phyloP scores from a whole-genome alignment of 805 yeast genomes.

The Yarrowia sp. region DNA sequence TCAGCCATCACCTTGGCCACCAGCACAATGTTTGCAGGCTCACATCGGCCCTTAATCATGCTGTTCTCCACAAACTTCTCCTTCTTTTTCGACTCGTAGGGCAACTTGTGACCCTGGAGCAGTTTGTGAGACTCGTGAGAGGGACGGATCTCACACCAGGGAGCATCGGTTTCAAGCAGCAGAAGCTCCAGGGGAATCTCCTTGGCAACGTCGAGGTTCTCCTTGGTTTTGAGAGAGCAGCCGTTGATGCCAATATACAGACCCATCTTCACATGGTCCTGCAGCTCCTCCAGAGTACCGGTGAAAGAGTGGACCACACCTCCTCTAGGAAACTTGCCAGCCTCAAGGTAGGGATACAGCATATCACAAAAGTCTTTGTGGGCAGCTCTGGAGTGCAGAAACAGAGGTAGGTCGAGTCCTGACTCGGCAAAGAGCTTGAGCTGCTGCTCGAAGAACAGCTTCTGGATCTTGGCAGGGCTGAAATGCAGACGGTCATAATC shows the following conservation, averaged over 20 bases:
- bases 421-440: constrained; percentile 67
- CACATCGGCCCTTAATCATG: constrained; percentile 84
- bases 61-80: constrained; percentile 58
- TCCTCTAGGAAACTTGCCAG: constrained; percentile 53
- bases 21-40: constrained; percentile 84
- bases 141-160: constrained; percentile 95
- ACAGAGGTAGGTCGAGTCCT: constrained; percentile 69
- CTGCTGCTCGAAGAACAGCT: constrained; percentile 72
- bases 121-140: constrained; percentile 74
- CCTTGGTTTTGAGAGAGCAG: constrained; percentile 82
- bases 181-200: constrained; percentile 73
- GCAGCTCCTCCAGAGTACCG: constrained; percentile 72
- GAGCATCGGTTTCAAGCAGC: constrained; percentile 93
- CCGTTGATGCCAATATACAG: constrained; percentile 88
- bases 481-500: constrained; percentile 90
- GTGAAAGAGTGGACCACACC: constrained; percentile 98
- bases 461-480: constrained; percentile 72
- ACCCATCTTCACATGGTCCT: constrained; percentile 61
- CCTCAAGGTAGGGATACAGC: constrained; percentile 63
- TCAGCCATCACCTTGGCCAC: constrained; percentile 75
- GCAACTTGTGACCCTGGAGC: constrained; percentile 53
- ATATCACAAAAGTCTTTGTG: constrained; percentile 76
- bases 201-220: constrained; percentile 70
- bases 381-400: constrained; percentile 88
- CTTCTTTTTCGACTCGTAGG: constrained; percentile 69